These are phyloP conservation scores for Stevia rebaudiana DNA, from an alignment of 140 eudicot genomes.

Conservation along the genomic window DNA sequence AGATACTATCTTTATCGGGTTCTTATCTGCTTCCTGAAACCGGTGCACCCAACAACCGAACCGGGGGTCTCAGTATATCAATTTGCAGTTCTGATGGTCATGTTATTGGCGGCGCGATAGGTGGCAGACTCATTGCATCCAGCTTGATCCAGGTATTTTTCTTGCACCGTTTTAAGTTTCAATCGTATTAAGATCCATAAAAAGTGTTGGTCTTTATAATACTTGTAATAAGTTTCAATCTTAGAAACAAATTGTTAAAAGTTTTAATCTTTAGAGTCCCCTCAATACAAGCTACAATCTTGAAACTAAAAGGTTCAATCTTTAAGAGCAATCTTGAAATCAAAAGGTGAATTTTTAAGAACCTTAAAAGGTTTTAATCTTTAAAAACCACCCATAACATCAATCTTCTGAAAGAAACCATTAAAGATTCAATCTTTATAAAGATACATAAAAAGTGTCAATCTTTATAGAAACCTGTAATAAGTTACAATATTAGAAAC, in stretches of 20 bases:
- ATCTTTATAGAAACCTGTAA: no score
- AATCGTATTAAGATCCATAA: neutral
- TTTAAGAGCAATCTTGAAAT: neutral
- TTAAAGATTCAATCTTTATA: no score
- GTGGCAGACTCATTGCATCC: slow-evolving; percentile 72
- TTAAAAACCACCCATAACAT: no score
- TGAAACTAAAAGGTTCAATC: neutral
- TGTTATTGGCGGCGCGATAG: slow-evolving; percentile 82
- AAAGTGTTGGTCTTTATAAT: no score
- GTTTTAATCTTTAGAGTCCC: neutral
- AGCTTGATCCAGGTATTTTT: slow-evolving; percentile 64
- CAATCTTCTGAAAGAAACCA: no score
- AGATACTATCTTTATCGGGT: slow-evolving; percentile 82
- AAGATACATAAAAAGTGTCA: no score
- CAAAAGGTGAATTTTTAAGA: no score
- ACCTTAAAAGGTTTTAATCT: no score
- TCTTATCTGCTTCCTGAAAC: slow-evolving; percentile 73
- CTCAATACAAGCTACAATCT: neutral
- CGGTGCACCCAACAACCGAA: slow-evolving; percentile 59
- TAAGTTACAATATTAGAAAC: neutral
- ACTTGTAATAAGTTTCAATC: neutral
- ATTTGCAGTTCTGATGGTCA: slow-evolving; percentile 82
- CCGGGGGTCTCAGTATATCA: slow-evolving; percentile 82
- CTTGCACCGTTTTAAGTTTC: neutral
- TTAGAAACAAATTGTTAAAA: neutral